Evolutionary conservation across 2,329 filamentous ascomycete genomes (phyloP).

Genomic region (Fusarium dimerum): DNA sequence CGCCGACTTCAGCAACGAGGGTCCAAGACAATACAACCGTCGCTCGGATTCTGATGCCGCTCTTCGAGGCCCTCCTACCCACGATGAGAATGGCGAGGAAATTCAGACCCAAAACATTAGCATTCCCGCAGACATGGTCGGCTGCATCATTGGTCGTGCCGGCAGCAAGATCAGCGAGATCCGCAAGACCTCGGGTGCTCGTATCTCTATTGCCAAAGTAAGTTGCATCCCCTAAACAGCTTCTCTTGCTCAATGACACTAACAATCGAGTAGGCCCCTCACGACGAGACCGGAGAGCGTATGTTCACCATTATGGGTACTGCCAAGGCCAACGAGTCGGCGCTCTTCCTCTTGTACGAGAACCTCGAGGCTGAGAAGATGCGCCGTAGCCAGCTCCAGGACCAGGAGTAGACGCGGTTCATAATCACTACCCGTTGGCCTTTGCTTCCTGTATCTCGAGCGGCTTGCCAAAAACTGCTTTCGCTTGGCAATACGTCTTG

Average conservation of each 20-base stretch:
- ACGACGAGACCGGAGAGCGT: conserved; percentile 95
- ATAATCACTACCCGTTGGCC: conserved; percentile 22
- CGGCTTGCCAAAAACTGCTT: conserved; percentile 40
- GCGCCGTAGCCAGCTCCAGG: conserved; percentile 80
- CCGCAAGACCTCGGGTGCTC: conserved; percentile 90
- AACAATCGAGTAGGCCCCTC: conserved; percentile 64
- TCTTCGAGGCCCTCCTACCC: conserved; percentile 78
- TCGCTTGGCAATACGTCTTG: conserved; percentile 49
- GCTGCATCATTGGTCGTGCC: conserved; percentile 94
- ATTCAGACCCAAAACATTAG: conserved; percentile 99
- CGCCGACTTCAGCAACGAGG: conserved; percentile 89
- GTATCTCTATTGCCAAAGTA: conserved; percentile 95
- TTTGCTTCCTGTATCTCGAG: conserved; percentile 32
- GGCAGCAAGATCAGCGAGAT: conserved; percentile 99
- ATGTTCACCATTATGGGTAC: conserved; percentile 99
- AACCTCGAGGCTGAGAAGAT: conserved; percentile 99
- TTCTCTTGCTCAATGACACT: conserved; percentile 2
- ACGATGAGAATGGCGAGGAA: conserved; percentile 95
- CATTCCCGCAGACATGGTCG: conserved; percentile 99
- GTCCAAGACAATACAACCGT: conserved; percentile 66
- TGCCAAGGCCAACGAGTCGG: conserved; percentile 90
- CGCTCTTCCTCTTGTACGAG: conserved; percentile 94
- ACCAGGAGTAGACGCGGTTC: conserved; percentile 46
- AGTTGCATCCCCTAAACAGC: conserved; percentile 16
- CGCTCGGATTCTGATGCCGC: conserved; percentile 83